Evolutionary conservation across 306 rosid genomes (phyloP).

Genomic region (Dalbergia oliveri): DNA sequence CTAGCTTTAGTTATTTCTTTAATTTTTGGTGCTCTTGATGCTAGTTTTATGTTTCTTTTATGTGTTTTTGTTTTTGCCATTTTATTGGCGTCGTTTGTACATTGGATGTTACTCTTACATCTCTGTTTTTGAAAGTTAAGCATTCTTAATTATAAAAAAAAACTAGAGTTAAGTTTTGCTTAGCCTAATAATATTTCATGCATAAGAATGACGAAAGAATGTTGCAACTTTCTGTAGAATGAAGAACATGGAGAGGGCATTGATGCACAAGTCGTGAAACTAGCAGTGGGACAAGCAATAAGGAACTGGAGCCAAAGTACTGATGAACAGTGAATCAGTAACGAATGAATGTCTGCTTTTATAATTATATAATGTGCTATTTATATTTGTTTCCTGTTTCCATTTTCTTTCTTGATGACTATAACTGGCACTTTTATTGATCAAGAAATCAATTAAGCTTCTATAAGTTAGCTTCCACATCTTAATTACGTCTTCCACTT

Average conservation of each 20-base stretch:
- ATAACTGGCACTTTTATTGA: background rate
- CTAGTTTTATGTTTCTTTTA: too few species aligned
- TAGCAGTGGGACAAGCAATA: constrained; percentile 57
- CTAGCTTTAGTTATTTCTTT: too few species aligned
- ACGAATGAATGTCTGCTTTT: background rate
- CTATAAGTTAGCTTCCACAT: background rate
- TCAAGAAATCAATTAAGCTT: constrained; percentile 33
- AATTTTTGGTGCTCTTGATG: too few species aligned
- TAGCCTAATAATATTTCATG: background rate
- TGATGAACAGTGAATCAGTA: constrained; percentile 43
- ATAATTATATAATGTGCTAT: background rate
- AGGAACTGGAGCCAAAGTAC: constrained; percentile 53
- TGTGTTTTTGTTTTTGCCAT: too few species aligned
- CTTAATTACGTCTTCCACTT: background rate
- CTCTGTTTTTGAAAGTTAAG: too few species aligned
- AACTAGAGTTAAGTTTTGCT: too few species aligned
- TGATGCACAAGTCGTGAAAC: constrained; percentile 56
- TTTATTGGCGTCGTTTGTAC: too few species aligned
- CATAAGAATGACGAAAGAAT: background rate
- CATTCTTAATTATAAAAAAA: too few species aligned
- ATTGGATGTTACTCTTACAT: too few species aligned
- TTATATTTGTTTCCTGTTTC: constrained; percentile 3
- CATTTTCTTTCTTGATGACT: background rate
- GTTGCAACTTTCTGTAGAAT: constrained; percentile 44
- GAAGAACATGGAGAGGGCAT: constrained; percentile 50